Evolutionary conservation across 163 green algal genomes (phyloP).

Genomic region (Scenedesmus sp.): DNA sequence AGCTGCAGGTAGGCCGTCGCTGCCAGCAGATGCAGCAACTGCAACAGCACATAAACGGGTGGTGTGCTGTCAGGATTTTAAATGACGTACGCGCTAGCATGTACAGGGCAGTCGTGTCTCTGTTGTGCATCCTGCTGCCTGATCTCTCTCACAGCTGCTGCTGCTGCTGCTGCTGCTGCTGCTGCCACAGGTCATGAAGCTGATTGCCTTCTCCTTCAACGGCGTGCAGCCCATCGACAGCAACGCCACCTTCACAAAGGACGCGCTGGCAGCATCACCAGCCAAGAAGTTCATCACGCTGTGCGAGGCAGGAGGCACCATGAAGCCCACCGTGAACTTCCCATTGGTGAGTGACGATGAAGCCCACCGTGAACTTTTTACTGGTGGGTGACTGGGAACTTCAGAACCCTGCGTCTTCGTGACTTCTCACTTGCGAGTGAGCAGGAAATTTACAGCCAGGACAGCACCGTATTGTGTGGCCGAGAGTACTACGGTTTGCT

Average conservation of each 20-base stretch:
- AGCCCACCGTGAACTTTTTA: conserved; percentile 78
- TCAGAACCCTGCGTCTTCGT: too few relatives aligned
- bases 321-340: conserved; percentile 80
- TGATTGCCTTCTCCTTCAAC: conserved; percentile 67
- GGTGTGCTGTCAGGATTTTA: too few relatives aligned
- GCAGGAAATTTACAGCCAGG: too few relatives aligned
- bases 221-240: conserved; percentile 73
- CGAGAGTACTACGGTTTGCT: too few relatives aligned
- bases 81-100: too few relatives aligned
- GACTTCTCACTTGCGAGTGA: too few relatives aligned
- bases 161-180: not conserved
- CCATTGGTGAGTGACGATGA: conserved; percentile 68
- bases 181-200: conserved; percentile 54
- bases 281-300: conserved; percentile 73
- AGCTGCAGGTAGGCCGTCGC: too few relatives aligned
- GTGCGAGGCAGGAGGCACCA: conserved; percentile 86
- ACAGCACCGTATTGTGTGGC: too few relatives aligned
- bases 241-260: conserved; percentile 60
- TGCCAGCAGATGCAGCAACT: too few relatives aligned
- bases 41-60: too few relatives aligned
- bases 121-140: not conserved
- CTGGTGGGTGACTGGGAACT: conserved; percentile 64
- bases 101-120: too few relatives aligned
- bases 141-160: not conserved
- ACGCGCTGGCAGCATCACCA: conserved; percentile 42